A percentile compares a stretch with the other conserved stretches of the same genome.
These are phyloP conservation scores for Nicotiana tabacum DNA, from an alignment of 257 asterid genomes.

Conservation along the genomic window DNA sequence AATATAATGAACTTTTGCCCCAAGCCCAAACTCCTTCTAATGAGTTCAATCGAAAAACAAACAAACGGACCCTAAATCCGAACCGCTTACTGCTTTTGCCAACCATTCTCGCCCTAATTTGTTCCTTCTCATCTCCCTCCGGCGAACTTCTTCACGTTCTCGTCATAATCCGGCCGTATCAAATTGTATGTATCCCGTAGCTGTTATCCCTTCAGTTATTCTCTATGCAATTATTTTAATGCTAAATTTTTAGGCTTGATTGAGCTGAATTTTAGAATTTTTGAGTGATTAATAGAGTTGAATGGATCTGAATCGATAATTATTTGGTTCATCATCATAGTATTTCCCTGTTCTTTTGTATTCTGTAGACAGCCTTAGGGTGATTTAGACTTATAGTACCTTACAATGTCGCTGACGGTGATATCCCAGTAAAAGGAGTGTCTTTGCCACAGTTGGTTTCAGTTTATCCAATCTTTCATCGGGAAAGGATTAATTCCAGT, in stretches of 20 bases:
- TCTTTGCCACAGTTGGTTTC: too few relatives aligned
- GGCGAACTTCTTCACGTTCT: too few relatives aligned
- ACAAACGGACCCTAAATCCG: too few relatives aligned
- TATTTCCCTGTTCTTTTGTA: background rate
- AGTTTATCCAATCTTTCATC: too few relatives aligned
- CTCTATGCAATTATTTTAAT: background rate
- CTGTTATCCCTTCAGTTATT: too few relatives aligned
- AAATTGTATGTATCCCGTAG: background rate
- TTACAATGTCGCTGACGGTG: too few relatives aligned
- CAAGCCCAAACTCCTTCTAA: too few relatives aligned
- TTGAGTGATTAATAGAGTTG: background rate
- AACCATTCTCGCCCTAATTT: conserved; percentile 40
- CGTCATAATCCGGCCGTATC: background rate
- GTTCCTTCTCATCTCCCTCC: background rate
- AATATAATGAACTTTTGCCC: too few relatives aligned
- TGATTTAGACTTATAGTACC: background rate
- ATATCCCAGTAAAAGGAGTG: too few relatives aligned
- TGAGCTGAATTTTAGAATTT: background rate
- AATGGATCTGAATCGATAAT: background rate
- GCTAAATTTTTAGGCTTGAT: background rate
- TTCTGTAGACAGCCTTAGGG: background rate
- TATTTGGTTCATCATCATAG: background rate
- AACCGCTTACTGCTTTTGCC: too few relatives aligned
- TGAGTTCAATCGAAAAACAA: too few relatives aligned
- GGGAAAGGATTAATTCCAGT: too few relatives aligned